Evolutionary conservation across 192 early-diverging fungal genomes (phyloP), one percentile per base, ranked within the genome.

Genomic region (Cetraspora pellucida): DNA sequence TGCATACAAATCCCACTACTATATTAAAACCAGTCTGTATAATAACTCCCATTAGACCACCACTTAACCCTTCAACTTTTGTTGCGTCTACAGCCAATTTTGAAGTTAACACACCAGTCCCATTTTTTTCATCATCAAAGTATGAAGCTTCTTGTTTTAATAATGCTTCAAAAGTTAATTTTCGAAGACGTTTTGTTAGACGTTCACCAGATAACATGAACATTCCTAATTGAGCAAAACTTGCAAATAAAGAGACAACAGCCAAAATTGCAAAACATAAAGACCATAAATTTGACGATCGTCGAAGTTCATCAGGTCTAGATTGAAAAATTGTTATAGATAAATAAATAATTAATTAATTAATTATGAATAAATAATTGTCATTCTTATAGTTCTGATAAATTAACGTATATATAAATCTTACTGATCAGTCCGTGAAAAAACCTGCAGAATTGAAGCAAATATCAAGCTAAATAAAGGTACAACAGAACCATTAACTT

Each of bases 111-210:
- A 90, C 89, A 47, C 97, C 97, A 7, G 89, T 87, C 44, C 87
- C 84, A 79, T 93, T 91, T 55, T 86, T 85, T 72, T 90, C 88
- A 21, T 87, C 79, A 82, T 98, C 96, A 85, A 95, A 98, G 85
- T 87, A 98, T 14, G 80, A 92, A 49, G 93, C 90, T 63, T 97
- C 93, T 83, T 98, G 96, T 17, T 87, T 83, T 71, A 97, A 77
- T 77, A 96, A 89, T 9, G 93, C 82, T 1, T 81, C 70, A 84
- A 96, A 96, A 8, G 86, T 83, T 27, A 83, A 77, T 66, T 82
- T 83, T 59, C 96, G 89, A 45, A 94, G 80, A 2, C 86, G 79
- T 68, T 86, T 87, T 43, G 85, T 83, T 10, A 83, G 28, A 43
- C 82, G 77, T 47, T 83, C 77, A 37, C 77, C 79, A 31, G 77